Base-by-base conservation (phyloP, 2,329 filamentous ascomycete species). In the Aspergillus versicolor region DNA sequence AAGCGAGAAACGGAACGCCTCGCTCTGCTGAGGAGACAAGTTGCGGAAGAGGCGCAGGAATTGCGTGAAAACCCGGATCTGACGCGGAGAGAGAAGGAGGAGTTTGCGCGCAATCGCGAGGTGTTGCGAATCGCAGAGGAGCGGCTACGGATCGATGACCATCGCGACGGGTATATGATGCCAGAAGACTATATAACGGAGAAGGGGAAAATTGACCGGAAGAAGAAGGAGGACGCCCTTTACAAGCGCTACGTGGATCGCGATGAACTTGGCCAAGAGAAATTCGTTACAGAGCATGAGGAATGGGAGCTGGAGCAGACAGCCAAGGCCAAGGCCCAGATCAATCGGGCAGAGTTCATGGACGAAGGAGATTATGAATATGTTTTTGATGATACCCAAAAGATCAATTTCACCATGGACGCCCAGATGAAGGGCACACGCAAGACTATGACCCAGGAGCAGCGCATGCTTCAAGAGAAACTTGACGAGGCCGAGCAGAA, bases 111-210 rank as follows among this genome's bases (percentile, higher is more conserved):
- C 69, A 97, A 97, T 69, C 81, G 90, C 45, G 91, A 97, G 73
- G 81, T 92, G 24, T 76, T 96, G 42, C 83, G 88, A 37, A 80
- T 96, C 42, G 91, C 91, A 1, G 90, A 97, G 75, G 91, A 95
- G 71, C 84, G 93, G 21, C 79, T 93, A 54, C 84, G 85, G 43
- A 96, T 99, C 62, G 92, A 97, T 70, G 93, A 97, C 65, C 87
- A 96, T 72, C 84, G 88, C 19, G 92, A 97, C 77, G 93, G 93
- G 2, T 99, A 97, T 75, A 84, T 88, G 63, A 88, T 99, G 78
- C 94, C 93, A 0, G 92, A 97, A 62, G 92, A 97, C 71, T 96
- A 96, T 70, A 93, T 96, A 61, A 96, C 90, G 0, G 92, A 95
- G 71, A 92, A 93, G 75, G 92, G 91, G 21, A 94, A 95, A 69